A percentile compares a stretch with the other conserved stretches of the same genome.
These are phyloP conservation scores for Cryphonectria parasitica DNA, from an alignment of 2,329 filamentous ascomycete species.

Conservation along the genomic window DNA sequence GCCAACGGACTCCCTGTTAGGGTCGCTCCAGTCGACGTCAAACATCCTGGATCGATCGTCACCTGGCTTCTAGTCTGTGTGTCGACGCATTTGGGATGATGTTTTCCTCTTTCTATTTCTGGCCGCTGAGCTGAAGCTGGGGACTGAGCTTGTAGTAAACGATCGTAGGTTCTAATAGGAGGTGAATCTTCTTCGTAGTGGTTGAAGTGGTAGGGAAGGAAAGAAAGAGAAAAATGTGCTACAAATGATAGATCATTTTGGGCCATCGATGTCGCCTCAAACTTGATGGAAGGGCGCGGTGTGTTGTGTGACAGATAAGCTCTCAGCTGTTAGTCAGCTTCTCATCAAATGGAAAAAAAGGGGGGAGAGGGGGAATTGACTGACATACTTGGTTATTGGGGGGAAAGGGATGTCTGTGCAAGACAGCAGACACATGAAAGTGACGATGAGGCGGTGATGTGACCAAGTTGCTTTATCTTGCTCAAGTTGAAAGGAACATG, in stretches of 20 bases:
- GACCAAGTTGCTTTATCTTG: background rate
- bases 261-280: background rate
- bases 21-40: conserved; percentile 63
- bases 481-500: background rate
- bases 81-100: conserved; percentile 14
- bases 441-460: background rate
- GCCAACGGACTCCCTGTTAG: conserved; percentile 55
- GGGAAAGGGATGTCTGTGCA: background rate
- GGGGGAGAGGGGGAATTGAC: no score
- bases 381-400: background rate
- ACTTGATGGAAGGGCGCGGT: background rate
- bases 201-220: background rate
- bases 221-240: background rate
- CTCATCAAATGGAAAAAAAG: background rate
- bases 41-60: conserved; percentile 50
- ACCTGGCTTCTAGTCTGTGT: conserved; percentile 25
- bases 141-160: background rate
- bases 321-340: conserved; percentile 2
- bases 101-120: background rate
- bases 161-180: background rate
- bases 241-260: background rate
- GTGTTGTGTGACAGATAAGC: background rate
- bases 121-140: background rate
- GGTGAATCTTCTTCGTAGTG: background rate
- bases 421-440: background rate